phyloP scores from a whole-genome alignment of 2,329 filamentous ascomycete genomes.

The Bipolaris cookei region DNA sequence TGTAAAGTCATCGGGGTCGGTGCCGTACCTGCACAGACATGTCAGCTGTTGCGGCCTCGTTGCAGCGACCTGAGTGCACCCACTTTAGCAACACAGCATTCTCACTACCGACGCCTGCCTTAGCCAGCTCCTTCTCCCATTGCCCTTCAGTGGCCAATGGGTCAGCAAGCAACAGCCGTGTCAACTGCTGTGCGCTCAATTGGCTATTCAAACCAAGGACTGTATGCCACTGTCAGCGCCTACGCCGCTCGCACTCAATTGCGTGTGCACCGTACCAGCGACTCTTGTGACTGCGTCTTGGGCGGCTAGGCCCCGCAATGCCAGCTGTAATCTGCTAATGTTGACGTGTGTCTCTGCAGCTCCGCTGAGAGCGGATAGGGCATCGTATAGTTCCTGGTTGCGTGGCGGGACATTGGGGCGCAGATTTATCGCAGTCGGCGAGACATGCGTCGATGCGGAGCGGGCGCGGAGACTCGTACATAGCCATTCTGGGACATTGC shows the following conservation, averaged over 20 bases:
- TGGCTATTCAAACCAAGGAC: constrained; percentile 60
- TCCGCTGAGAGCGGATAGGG: constrained; percentile 66
- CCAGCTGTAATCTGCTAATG: constrained; percentile 73
- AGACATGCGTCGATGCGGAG: constrained; percentile 54
- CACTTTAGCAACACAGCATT: constrained; percentile 52
- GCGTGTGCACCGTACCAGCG: constrained; percentile 54
- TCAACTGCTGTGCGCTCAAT: constrained; percentile 66
- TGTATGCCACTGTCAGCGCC: constrained; percentile 35
- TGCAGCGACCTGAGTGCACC: constrained; percentile 3
- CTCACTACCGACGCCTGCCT: constrained; percentile 39
- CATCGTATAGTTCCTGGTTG: constrained; percentile 63
- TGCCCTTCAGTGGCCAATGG: constrained; percentile 49
- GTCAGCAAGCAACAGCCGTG: constrained; percentile 64
- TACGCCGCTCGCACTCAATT: background rate
- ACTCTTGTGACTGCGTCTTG: constrained; percentile 61
- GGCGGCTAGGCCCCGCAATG: constrained; percentile 67
- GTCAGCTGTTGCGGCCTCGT: constrained; percentile 19
- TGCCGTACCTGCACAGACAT: constrained; percentile 58
- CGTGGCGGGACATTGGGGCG: constrained; percentile 59
- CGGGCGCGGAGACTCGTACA: constrained; percentile 31
- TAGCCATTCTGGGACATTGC: constrained; percentile 29
- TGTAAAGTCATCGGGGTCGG: constrained; percentile 55
- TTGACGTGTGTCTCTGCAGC: constrained; percentile 68
- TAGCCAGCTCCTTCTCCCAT: constrained; percentile 54
- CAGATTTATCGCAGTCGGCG: constrained; percentile 61